Base-by-base conservation (phyloP, 257 asterid species). In the Penstemon eatonii region DNA sequence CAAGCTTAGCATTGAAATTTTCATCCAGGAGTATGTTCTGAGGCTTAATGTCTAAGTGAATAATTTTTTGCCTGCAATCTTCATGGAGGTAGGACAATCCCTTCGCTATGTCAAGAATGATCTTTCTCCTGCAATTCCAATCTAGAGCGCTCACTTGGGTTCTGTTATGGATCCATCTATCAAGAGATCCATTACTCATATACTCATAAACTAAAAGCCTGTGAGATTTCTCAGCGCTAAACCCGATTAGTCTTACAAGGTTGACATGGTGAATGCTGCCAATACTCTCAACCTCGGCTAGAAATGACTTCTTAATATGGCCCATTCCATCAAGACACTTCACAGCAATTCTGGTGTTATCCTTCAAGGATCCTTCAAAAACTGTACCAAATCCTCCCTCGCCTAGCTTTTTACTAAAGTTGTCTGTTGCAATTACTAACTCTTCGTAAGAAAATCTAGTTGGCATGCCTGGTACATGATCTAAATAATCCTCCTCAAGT, bases 151-250 rank as follows among this genome's bases (percentile, higher is more conserved):
- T n/a, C 56, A 58, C 66, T 12, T 47, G 45, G 54, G 8, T 64
- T 9, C 36, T 56, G 33, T 7, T n/a, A 64, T 63, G 73, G 11
- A 78, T 73, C 79, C 79, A 78, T 61, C 70, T 78, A 0, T 78
- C 82, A 7, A 78, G 40, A 4, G 78, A 77, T 40, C 78, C 78
- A 40, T 77, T 73, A 45, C 54, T 55, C 82, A 73, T 73, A 53
- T 36, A 58, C 53, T 77, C 82, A 12, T 77, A 25, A 77, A 77
- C 78, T 41, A 77, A 56, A 43, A 77, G 81, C 71, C 78, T 56
- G 3, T 72, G 77, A 40, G 81, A 72, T 47, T 67, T 72, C 8
- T 77, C 81, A 8, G 82, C 78, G 9, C 47, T 5, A 5, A 43
- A 43, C 6, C 47, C 9, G 9, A 43, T 25, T 25, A 25, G 33